Evolutionary conservation across 768 basidiomycete species (phyloP), one percentile per base, ranked within the genome.

Genomic region (Auriscalpium orientale): DNA sequence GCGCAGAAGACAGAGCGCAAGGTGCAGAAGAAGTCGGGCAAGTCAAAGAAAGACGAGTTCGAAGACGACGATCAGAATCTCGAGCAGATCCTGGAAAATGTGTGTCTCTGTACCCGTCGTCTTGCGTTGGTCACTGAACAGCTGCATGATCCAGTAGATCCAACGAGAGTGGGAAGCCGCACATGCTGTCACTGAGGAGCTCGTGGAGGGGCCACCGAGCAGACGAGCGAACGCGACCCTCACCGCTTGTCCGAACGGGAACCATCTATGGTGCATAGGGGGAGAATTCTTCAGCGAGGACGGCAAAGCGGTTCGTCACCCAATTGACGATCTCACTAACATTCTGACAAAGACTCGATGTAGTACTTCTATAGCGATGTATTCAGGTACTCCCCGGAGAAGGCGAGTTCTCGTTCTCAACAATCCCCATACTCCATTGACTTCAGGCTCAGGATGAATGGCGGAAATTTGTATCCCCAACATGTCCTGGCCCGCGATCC

Each of bases 251-350:
- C 92, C 91, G 1, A 82, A 76, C 54, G 89, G 89, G 46, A 87
- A 85, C 58, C 79, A 91, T 67, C 73, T 94, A 0, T 95, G 87
- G 88, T 86, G 78, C 58, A 85, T 91, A 36, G 90, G 90, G 0
- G 90, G 91, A 7, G 91, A 93, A 66, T 91, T 84, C 67, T 95
- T 93, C 66, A 84, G 83, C 56, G 90, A 94, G 47, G 94, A 95
- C 57, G 83, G 83, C 11, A 88, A 83, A 66, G 86, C 90, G 15
- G 87, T 90, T 59, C 46, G 79, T 66, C 34, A n/a, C 22, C 48
- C 49, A 51, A 55, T 55, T 34, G 35, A 22, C 33, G 40, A 18
- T 8, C 20, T 11, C n/a, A n/a, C 43, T 10, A 12, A 40, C n/a
- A 6, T 51, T 38, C 44, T 43, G 16, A 9, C 21, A 47, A 47